Evolutionary conservation across 352 stramenopile species (phyloP), one percentile per base, ranked within the genome.

Genomic region (Pythium phragmiticola): DNA sequence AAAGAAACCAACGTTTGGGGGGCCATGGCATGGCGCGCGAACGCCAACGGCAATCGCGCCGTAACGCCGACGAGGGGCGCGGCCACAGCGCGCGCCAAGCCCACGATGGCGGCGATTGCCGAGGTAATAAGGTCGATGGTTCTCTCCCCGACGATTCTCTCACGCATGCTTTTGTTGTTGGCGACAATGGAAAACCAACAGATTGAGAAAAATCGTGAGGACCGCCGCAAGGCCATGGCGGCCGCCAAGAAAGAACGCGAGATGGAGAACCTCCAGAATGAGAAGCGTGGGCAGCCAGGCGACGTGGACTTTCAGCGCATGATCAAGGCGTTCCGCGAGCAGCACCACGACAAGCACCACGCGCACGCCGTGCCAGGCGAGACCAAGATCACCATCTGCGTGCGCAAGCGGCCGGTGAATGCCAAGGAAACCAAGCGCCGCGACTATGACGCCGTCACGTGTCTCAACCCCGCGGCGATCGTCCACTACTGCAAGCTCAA

Each of bases 401-500:
- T 99, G 43, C 87, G 96, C 43, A 99, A 99, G 74, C 84, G 96
- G 17, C 96, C 96, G 0, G 83, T 99, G 72, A 98, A 93, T 56
- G 78, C 84, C 46, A 89, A 84, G 23, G 95, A 99, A 76, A 69
- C 92, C 54, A 92, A 92, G 72, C 88, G 87, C 34, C 78, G 84
- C 47, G 97, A 99, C 73, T 98, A 99, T 67, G 96, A 99, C 77
- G 92, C 94, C 6, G 87, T 99, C 0, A 98, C 93, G 53, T 98
- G 89, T 48, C 77, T 97, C 39, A 98, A 99, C 73, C 96, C 96
- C 9, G 91, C 90, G 65, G 82, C 86, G 33, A 92, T 95, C 59
- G 96, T 99, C 36, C 97, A 99, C 77, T 92, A 98, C 64, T 98
- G 96, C 66, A 99, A 99, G 74, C 78, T 99, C 43, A 95, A 96